Evolutionary conservation across 768 basidiomycete genomes (phyloP), one percentile per base, ranked within the genome.

Genomic region (Mycena capillaripes): DNA sequence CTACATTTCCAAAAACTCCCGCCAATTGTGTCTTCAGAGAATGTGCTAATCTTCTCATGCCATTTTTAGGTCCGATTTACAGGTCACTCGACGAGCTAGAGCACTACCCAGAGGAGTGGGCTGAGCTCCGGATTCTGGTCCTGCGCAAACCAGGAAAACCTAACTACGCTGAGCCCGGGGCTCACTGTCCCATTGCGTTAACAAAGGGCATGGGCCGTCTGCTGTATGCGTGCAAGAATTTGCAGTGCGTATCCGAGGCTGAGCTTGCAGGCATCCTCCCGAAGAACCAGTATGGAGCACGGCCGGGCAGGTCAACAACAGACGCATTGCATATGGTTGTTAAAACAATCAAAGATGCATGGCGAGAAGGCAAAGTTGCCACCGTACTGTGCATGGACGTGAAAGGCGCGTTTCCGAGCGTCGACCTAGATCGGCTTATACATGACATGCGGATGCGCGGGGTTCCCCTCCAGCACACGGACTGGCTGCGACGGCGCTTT

Each of bases 391-490:
- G 81, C 60, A 75, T 85, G 0, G 84, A 86, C 71, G 82, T 85
- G 0, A 78, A 85, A 67, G 84, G 80, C 0, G 84, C 83, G 0
- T 86, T 85, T 64, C 85, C 81, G 0, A 84, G 79, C 63, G 78
- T 76, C 0, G 79, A 75, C 0, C 72, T 75, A 0, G 74, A 78
- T 12, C 42, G 60, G 0, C 72, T 84, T 0, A 29, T 80, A 0
- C 77, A 82, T 50, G 73, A 84, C 36, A 74, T 85, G 76, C 59
- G 74, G 17, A 71, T n/a, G 59, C 29, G 59, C 0, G 69, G 81
- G 5, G 68, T 83, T 0, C 80, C 82, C 0, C 30, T 52, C 17
- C 73, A 72, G 19, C 70, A 75, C 19, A 69, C 76, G 1, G 61
- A 74, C 0, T 81, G 74, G 71, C 57, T 78, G 0, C 12, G 61